These are phyloP conservation scores for Starmera amethionina DNA, from an alignment of 805 yeast species.

Conservation along the genomic window DNA sequence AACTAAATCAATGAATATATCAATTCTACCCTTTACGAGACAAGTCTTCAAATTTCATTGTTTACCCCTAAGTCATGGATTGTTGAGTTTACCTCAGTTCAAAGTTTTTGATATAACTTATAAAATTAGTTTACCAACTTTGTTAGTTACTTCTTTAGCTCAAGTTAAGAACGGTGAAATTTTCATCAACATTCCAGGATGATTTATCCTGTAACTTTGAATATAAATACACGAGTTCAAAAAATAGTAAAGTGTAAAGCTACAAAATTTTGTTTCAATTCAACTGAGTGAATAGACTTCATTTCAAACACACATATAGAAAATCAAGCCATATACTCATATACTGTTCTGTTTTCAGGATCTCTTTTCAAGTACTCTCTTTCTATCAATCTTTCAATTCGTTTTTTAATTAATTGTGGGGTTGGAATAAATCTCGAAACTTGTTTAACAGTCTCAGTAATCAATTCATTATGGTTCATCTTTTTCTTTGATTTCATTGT, in stretches of 20 bases:
- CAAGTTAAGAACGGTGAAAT: conserved; percentile 20
- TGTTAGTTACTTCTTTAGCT: conserved; percentile 28
- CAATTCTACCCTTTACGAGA: conserved; percentile 52
- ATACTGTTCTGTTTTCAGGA: conserved; percentile 44
- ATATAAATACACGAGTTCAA: no score
- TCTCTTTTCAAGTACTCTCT: conserved; percentile 76
- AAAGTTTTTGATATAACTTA: conserved; percentile 61
- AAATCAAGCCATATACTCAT: conserved; percentile 55
- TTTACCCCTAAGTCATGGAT: conserved; percentile 9
- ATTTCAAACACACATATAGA: neutral
- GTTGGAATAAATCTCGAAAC: conserved; percentile 63
- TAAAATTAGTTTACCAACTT: conserved; percentile 49
- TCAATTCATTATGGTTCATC: conserved; percentile 51
- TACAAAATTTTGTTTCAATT: no score
- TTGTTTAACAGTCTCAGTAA: conserved; percentile 55
- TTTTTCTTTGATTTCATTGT: conserved; percentile 72
- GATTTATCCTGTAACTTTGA: neutral
- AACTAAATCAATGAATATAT: conserved; percentile 15
- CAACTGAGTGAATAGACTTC: no score
- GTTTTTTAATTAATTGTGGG: conserved; percentile 54
- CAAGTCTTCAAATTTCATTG: conserved; percentile 29
- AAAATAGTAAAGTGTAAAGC: no score
- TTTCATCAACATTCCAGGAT: conserved; percentile 3
- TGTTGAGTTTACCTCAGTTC: conserved; percentile 45
- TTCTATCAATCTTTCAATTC: conserved; percentile 68